Evolutionary conservation across 1,139 yeast genomes (phyloP), one percentile per base, ranked within the genome.

Genomic region (Protomyces pachydermus): DNA sequence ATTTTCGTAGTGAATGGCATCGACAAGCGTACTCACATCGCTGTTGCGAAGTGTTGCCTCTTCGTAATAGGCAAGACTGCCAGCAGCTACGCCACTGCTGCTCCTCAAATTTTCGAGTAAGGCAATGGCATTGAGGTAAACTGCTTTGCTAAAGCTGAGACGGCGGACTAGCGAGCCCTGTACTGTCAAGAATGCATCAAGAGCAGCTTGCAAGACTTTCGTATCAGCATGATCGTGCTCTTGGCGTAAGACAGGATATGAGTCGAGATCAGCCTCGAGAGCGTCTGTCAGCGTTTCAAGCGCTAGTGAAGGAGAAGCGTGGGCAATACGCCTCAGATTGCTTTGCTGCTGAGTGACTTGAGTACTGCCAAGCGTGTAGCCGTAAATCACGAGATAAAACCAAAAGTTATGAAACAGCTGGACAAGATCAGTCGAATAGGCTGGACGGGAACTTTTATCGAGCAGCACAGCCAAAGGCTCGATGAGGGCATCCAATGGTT

Each of bases 361-460:
- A 14, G 79, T 79, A 0, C 96, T 85, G 60, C 81, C 81, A 61
- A 80, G 79, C 28, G 86, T 82, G 73, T 85, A 91, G 0, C 98
- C 98, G 74, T 93, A 97, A 53, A 91, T 89, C 3, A 87, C 95
- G 82, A 93, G 80, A 72, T 91, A 93, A 74, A 88, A 91, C 99
- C 99, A 95, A 58, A 90, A 84, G 74, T 93, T 88, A 72, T 96
- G 83, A 77, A 91, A 90, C 65, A 86, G 54, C 37, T 52, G 62
- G 12, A n/a, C 18, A 10, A 52, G 32, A 12, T 52, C 62, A 32
- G 16, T 23, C 6, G 56, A 39, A 9, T 14, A n/a, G 9, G 16
- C 34, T 10, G 42, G n/a, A 14, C 9, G 20, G 12, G 3, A 28
- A 14, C 32, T 10, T 42, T 28, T 25, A 23, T 12, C 18, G 25